These are phyloP conservation scores for Aspergillus indologenus DNA, from an alignment of 495 filamentous ascomycete genomes.

Conservation along the genomic window DNA sequence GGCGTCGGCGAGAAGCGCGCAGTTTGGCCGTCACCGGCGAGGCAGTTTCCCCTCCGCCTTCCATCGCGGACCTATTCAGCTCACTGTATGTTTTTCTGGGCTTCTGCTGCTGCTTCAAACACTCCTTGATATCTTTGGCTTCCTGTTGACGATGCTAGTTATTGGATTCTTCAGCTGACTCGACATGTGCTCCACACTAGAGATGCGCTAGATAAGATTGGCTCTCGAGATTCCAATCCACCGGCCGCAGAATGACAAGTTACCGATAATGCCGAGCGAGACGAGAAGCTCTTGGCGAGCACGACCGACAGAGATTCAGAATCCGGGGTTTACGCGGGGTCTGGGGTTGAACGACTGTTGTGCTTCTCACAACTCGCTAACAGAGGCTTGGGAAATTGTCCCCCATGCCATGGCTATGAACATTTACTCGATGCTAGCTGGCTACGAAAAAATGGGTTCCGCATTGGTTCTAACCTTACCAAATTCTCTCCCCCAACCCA, in stretches of 20 bases:
- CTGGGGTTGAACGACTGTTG: not conserved
- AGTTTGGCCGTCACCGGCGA: slow-evolving; percentile 10
- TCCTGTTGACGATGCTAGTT: not conserved
- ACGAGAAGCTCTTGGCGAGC: not conserved
- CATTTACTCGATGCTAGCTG: too few species aligned
- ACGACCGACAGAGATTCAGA: not conserved
- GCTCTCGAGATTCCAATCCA: not conserved
- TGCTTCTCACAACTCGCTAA: not conserved
- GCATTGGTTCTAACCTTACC: too few species aligned
- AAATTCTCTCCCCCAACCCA: too few species aligned
- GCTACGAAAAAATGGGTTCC: too few species aligned
- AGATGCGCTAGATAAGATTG: slow-evolving; percentile 1
- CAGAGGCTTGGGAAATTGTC: not conserved
- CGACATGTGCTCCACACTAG: not conserved
- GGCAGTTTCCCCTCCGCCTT: not conserved
- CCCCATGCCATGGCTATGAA: too few species aligned
- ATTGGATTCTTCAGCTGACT: not conserved
- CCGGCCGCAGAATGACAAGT: not conserved
- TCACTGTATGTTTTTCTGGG: too few species aligned
- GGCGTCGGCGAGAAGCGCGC: slow-evolving; percentile 14
- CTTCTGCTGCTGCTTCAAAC: too few species aligned
- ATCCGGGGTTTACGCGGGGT: slow-evolving; percentile 2
- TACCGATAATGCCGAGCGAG: not conserved
- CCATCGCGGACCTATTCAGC: not conserved
- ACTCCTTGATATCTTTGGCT: too few species aligned